These are phyloP conservation scores for Teunomyces cretensis DNA, from an alignment of 805 yeast species.

Conservation along the genomic window DNA sequence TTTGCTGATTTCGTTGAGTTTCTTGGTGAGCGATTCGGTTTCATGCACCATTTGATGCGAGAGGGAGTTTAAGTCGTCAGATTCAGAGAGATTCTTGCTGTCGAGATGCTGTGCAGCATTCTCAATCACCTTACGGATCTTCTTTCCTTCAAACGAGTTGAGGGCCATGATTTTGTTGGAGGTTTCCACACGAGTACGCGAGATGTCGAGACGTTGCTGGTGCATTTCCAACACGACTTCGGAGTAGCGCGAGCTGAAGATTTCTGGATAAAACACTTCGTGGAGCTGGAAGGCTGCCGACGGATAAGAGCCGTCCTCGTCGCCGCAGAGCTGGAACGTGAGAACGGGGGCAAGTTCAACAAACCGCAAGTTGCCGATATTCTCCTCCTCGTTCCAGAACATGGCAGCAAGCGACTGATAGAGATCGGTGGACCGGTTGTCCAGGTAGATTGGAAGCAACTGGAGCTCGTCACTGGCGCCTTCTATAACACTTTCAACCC, in stretches of 20 bases:
- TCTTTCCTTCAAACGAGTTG: constrained; percentile 42
- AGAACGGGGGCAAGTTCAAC: constrained; percentile 29
- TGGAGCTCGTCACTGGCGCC: constrained; percentile 22
- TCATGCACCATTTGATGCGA: constrained; percentile 17
- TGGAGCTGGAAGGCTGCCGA: background rate
- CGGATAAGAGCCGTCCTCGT: constrained; percentile 14
- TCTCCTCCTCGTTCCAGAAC: constrained; percentile 36
- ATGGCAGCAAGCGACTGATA: constrained; percentile 33
- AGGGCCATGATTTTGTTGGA: constrained; percentile 29
- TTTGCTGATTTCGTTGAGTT: constrained; percentile 18
- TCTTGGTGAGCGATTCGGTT: constrained; percentile 15
- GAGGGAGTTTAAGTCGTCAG: constrained; percentile 16
- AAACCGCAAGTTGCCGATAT: constrained; percentile 28
- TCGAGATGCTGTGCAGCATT: constrained; percentile 20
- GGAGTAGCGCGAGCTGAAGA: constrained; percentile 27
- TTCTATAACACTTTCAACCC: constrained; percentile 28
- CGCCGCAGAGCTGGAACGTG: constrained; percentile 29
- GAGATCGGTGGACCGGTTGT: constrained; percentile 23
- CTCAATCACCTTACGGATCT: constrained; percentile 25
- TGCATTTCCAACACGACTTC: constrained; percentile 20
- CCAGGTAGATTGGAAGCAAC: constrained; percentile 34
- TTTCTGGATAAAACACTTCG: constrained; percentile 30
- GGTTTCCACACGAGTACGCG: constrained; percentile 16
- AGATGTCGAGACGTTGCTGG: constrained; percentile 12
- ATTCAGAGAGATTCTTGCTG: constrained; percentile 7